Evolutionary conservation across 1,284 basidiomycete genomes (phyloP), one percentile per base, ranked within the genome.

Genomic region (Ganoderma sp.): DNA sequence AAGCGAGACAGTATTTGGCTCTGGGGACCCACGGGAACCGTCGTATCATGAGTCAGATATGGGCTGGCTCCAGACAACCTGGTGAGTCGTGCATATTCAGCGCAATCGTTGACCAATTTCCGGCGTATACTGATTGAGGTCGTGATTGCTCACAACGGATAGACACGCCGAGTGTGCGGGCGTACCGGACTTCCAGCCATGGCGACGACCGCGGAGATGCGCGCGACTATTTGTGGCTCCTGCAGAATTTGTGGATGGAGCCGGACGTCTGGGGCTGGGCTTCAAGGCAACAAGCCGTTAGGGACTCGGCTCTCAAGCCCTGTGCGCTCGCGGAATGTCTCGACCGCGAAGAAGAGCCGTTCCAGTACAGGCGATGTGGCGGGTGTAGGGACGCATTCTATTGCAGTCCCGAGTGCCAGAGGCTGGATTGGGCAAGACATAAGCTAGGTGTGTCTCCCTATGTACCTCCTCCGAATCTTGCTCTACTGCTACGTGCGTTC

Each of bases 171-270:
- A 50, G 48, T 12, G 22, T 50, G 48, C 48, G 48, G 22, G n/a
- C 48, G 67, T 78, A 22, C 78, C 79, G 50, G 75, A 66, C 54
- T 69, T 71, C 9, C 62, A 78, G 12, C 75, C 80, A 15, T 41
- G 64, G 5, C 12, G 80, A 82, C 65, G 77, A 79, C 9, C 72
- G 78, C 1, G 81, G 82, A 66, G 81, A 81, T 17, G 80, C 81
- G 12, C 79, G 81, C 19, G 81, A 83, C 68, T 82, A 83, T 70
- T 74, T 83, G 8, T 83, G 78, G 77, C 70, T 81, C 1, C 75
- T 78, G 0, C 81, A 83, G 62, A 79, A 81, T 58, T 71, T 82
- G 8, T 83, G 81, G 81, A 80, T 79, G 77, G 73, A 77, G 42
- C 69, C 73, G 2, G 76, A 75, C 54, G 80, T 80, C 2, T 83